phyloP scores from a whole-genome alignment of 1,284 basidiomycete species.

The Fomitopsis pinicola region DNA sequence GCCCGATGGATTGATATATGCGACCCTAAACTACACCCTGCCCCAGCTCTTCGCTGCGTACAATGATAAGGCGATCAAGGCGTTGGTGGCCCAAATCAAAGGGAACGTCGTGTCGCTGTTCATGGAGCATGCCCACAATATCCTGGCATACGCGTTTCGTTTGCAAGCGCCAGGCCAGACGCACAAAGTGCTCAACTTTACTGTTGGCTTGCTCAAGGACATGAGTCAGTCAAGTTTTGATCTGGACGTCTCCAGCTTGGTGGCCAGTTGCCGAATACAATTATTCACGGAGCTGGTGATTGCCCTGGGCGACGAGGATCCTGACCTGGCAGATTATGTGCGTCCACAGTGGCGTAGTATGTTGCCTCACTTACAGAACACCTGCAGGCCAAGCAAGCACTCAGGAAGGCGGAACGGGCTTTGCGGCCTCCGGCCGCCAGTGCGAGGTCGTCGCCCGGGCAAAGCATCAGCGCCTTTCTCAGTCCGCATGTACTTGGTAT shows the following conservation, averaged over 20 bases:
- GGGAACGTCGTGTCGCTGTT: slow-evolving; percentile 52
- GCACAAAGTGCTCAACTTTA: slow-evolving; percentile 56
- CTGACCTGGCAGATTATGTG: slow-evolving; percentile 40
- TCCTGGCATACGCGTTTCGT: slow-evolving; percentile 73
- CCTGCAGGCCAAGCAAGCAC: slow-evolving; percentile 53
- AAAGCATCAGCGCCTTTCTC: slow-evolving; percentile 48
- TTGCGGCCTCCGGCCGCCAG: slow-evolving; percentile 23
- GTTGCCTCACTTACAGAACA: not conserved
- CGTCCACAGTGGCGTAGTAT: slow-evolving; percentile 12
- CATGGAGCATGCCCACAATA: slow-evolving; percentile 55
- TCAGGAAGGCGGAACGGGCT: slow-evolving; percentile 53
- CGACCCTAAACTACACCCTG: slow-evolving; percentile 63
- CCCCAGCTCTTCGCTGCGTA: slow-evolving; percentile 68
- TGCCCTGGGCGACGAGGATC: slow-evolving; percentile 65
- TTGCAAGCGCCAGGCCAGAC: slow-evolving; percentile 49
- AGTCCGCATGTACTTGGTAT: slow-evolving; percentile 78
- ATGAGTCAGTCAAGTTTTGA: slow-evolving; percentile 29
- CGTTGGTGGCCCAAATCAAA: slow-evolving; percentile 41
- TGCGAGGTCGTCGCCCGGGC: slow-evolving; percentile 16
- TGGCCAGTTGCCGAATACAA: slow-evolving; percentile 62
- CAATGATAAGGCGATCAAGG: slow-evolving; percentile 41
- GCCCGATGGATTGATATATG: slow-evolving; percentile 60
- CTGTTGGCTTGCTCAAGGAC: slow-evolving; percentile 47
- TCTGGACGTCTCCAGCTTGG: slow-evolving; percentile 49
- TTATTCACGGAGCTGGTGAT: slow-evolving; percentile 76